Percentiles rank a stretch among this genome's conserved stretches.
Conservation (phyloP, 768 basidiomycete genomes). For the Clitopilus passeckerianus region DNA sequence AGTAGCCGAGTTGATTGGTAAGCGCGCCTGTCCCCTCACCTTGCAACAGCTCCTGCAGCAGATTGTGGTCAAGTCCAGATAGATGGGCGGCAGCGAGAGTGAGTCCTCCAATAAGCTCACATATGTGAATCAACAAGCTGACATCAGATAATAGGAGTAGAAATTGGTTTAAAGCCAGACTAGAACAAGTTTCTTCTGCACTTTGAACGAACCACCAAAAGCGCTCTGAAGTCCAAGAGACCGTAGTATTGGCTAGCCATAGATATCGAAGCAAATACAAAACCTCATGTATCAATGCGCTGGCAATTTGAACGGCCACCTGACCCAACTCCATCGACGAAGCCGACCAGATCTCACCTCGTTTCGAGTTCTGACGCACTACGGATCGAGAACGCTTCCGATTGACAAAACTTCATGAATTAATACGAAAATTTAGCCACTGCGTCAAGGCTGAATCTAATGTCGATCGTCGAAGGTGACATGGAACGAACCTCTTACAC, state of each 20-base stretch:
- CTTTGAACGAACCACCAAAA: too few species aligned
- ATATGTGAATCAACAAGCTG: too few species aligned
- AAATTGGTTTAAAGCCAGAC: too few species aligned
- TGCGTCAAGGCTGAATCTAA: not conserved
- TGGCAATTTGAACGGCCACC: not conserved
- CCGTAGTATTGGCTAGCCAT: not conserved
- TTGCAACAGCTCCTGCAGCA: too few species aligned
- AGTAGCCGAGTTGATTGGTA: not conserved
- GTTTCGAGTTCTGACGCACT: not conserved
- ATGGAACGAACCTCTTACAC: not conserved
- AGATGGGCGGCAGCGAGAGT: too few species aligned
- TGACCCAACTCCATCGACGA: not conserved
- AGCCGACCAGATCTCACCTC: not conserved
- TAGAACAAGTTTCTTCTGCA: too few species aligned
- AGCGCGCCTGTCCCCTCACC: not conserved
- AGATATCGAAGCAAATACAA: not conserved
- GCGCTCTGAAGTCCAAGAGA: not conserved
- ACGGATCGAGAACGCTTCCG: not conserved
- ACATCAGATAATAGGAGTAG: too few species aligned
- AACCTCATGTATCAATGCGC: not conserved
- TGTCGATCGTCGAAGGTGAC: not conserved
- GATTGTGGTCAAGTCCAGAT: too few species aligned
- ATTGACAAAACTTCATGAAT: not conserved
- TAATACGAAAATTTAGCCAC: not conserved
- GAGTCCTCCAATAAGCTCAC: too few species aligned